Evolutionary conservation across 1,139 yeast genomes (phyloP).

Genomic region (Debaryomyces subglobosus): DNA sequence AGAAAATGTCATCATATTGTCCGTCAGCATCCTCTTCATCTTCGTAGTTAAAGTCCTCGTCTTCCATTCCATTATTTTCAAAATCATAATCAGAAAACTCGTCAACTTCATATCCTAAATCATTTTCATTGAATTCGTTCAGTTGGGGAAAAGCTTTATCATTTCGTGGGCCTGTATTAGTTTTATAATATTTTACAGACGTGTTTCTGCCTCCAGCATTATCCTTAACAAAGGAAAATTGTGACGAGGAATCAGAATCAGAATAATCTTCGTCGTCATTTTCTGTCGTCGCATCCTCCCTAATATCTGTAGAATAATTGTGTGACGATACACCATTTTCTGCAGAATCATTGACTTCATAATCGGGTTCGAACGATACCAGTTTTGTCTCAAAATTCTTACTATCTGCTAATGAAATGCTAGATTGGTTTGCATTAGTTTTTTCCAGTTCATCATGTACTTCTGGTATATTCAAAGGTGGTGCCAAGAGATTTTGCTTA

Average conservation of each 20-base stretch:
- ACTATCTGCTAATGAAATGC: neutral
- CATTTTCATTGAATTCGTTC: constrained; percentile 31
- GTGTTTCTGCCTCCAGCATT: constrained; percentile 60
- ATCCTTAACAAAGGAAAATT: constrained; percentile 62
- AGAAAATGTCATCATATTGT: constrained; percentile 25
- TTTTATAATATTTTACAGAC: constrained; percentile 63
- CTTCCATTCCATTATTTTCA: constrained; percentile 54
- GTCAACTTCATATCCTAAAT: constrained; percentile 39
- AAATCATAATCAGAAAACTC: constrained; percentile 46
- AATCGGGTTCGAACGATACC: constrained; percentile 4
- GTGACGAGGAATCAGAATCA: constrained; percentile 42
- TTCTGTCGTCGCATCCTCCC: constrained; percentile 9
- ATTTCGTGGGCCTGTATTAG: constrained; percentile 16
- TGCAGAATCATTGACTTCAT: neutral
- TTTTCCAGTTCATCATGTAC: neutral
- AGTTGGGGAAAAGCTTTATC: constrained; percentile 11
- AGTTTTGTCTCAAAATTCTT: neutral
- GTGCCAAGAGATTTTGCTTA: neutral
- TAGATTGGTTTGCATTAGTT: neutral
- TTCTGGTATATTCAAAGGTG: neutral
- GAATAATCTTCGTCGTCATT: constrained; percentile 21
- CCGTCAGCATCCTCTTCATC: constrained; percentile 56
- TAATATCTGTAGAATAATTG: neutral
- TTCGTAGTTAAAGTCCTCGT: constrained; percentile 38
- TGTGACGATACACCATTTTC: neutral